Base-by-base conservation (phyloP, 805 yeast genomes). In the Kuraishia floccosa region DNA sequence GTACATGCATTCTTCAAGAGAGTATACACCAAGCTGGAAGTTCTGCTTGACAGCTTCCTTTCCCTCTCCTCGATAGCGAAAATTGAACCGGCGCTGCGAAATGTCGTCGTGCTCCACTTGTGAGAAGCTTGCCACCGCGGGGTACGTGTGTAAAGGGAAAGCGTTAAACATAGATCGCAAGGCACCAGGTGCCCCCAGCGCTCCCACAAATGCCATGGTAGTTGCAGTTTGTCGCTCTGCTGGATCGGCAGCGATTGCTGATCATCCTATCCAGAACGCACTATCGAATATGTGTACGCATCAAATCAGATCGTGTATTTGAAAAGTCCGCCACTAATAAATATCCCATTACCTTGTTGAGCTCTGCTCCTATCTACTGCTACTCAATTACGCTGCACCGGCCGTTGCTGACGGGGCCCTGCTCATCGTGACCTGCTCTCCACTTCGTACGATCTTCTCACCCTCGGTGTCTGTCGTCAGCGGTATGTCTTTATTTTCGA, bases 401-500 rank as follows among this genome's bases (percentile, higher is more conserved):
- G 79, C 79, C 5, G 73, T 67, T 28, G 67, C 60, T 3, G 69
- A 60, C 17, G 67, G 63, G 17, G 53, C 52, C 30, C 44, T 54
- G 21, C 57, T 53, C 30, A 61, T 56, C 2, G 73, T 64, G 11
- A 72, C 76, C 50, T 75, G 82, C 35, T 63, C 67, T 15, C 78
- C 79, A 25, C 76, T 73, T 30, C 82, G 56, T 8, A 70, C 71
- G 35, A 75, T 75, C 29, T 56, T 52, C 39, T 63, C 61, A 7
- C 80, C 78, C 33, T 62, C 64, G 13, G 72, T 53, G 43, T 72
- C 76, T 29, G 55, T 60, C 32, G 66, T 70, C 24, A 72, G 49
- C 5, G 73, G 73, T 21, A 70, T 75, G 46, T 56, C 76, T 61
- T 68, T 79, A 65, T 70, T 80, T 65, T 62, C 80, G 37, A 47